Base-by-base conservation (phyloP, 2,329 filamentous ascomycete species). In the Aspergillus fischeri region DNA sequence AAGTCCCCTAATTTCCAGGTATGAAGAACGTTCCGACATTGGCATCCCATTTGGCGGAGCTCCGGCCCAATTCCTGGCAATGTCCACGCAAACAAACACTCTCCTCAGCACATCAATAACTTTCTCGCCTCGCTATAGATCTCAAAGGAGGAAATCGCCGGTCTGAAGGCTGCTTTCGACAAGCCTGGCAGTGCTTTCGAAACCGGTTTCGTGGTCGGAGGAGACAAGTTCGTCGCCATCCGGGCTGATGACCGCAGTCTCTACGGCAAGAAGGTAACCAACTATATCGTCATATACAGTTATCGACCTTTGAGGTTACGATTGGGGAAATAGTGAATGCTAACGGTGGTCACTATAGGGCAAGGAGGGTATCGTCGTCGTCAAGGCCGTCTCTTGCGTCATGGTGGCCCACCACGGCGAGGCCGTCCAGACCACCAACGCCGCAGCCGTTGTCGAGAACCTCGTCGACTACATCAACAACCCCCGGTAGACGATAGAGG, bases 361-460 rank as follows among this genome's bases (percentile, higher is more conserved):
- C 67, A 90, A 88, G 73, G 85, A 88, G 73, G 94, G 94, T 64
- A 78, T 96, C 69, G 82, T 88, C 72, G 85, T 94, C 68, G 87
- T 87, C 77, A 96, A 95, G 83, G 95, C 93, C 69, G 87, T 83
- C 70, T 88, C 95, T 78, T 91, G 92, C 66, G 87, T 97, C 74
- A 85, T 99, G 73, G 79, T 99, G 73, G 89, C 86, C 66, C 91
- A 96, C 81, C 91, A 97, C 82, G 82, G 81, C 65, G 91, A 96
- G 75, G 74, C 75, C 61, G 79, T 87, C 66, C 82, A 89, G 74
- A 90, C 89, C 53, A 87, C 90, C 72, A 87, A 88, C 74, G 87
- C 91, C 62, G 87, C 87, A 68, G 84, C 84, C 73, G 90, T 89
- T 51, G 89, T 96, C 65, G 90, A 93, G 80, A 82, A 86, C 68